phyloP scores from a whole-genome alignment of 352 stramenopile species.

The Phytophthora pini region DNA sequence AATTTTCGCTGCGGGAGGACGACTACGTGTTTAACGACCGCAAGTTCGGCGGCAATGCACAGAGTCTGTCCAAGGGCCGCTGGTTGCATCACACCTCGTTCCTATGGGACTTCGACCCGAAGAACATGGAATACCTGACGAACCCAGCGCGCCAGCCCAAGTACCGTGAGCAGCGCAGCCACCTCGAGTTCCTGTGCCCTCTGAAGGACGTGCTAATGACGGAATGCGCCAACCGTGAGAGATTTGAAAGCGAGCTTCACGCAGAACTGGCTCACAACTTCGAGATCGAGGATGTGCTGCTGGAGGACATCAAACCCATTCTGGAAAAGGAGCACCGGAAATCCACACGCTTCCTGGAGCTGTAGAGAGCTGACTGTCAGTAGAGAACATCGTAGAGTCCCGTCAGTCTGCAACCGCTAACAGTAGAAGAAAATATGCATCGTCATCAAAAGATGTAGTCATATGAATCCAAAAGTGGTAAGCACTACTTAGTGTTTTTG shows the following conservation, averaged over 20 bases:
- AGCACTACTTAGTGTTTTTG: conserved; percentile 15
- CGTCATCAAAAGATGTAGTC: conserved; percentile 31
- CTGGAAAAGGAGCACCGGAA: conserved; percentile 68
- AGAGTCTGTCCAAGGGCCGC: conserved; percentile 94
- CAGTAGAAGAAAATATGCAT: conserved; percentile 11
- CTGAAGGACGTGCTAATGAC: conserved; percentile 79
- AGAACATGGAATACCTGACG: conserved; percentile 96
- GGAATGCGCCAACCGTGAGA: conserved; percentile 42
- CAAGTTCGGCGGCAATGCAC: conserved; percentile 98
- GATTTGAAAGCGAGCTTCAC: conserved; percentile 54
- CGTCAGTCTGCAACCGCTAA: conserved; percentile 3
- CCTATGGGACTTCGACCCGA: conserved; percentile 95
- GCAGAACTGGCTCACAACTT: conserved; percentile 66
- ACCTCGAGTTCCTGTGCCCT: conserved; percentile 94
- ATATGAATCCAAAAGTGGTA: conserved; percentile 29
- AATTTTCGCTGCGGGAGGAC: conserved; percentile 93
- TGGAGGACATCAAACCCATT: conserved; percentile 56
- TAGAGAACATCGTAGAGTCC: conserved; percentile 11
- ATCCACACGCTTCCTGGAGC: conserved; percentile 65
- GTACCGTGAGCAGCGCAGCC: conserved; percentile 93
- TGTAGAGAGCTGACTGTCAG: conserved; percentile 36
- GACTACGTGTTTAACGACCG: conserved; percentile 96
- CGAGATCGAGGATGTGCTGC: conserved; percentile 54
- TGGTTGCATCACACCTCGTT: conserved; percentile 99
- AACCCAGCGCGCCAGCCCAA: conserved; percentile 94